These are phyloP conservation scores for Aureococcus anophagefferens DNA, from an alignment of 108 stramenopile genomes.

Conservation along the genomic window DNA sequence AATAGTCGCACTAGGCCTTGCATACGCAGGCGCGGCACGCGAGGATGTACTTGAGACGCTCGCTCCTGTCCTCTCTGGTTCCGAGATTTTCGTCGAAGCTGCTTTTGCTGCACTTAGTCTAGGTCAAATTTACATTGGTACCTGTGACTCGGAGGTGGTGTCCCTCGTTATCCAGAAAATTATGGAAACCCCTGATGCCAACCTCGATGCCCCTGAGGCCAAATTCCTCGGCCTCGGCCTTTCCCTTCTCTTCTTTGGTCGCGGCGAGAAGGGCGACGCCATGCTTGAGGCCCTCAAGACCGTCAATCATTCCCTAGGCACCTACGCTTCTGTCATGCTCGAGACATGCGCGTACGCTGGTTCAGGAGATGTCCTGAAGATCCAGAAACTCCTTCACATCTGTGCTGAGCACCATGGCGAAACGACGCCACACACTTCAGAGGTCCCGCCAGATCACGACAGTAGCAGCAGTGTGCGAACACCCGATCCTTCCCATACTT, in stretches of 20 bases:
- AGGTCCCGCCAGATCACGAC: too few species aligned
- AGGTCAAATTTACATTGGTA: conserved; percentile 93
- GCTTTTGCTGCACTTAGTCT: conserved; percentile 68
- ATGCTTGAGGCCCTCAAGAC: conserved; percentile 91
- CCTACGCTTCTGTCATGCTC: conserved; percentile 78
- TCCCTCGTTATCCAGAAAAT: conserved; percentile 87
- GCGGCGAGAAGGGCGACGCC: conserved; percentile 90
- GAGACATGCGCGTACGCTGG: conserved; percentile 94
- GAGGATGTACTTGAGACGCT: conserved; percentile 90
- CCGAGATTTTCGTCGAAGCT: background rate
- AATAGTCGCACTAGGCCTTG: conserved; percentile 87
- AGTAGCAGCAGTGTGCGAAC: too few species aligned
- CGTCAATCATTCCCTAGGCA: conserved; percentile 86
- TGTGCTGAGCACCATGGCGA: conserved; percentile 97
- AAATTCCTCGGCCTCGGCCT: conserved; percentile 86
- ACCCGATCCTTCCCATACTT: too few species aligned
- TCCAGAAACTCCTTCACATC: conserved; percentile 94
- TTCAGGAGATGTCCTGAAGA: conserved; percentile 91
- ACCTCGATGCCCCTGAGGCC: conserved; percentile 84
- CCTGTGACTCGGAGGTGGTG: conserved; percentile 83
- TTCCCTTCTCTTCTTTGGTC: conserved; percentile 86
- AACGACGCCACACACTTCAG: too few species aligned
- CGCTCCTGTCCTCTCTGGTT: conserved; percentile 59
- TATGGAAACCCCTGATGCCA: conserved; percentile 95
- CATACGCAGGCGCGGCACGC: conserved; percentile 86